Evolutionary conservation across 768 basidiomycete species (phyloP).

Genomic region (Lentinula guzmanii): DNA sequence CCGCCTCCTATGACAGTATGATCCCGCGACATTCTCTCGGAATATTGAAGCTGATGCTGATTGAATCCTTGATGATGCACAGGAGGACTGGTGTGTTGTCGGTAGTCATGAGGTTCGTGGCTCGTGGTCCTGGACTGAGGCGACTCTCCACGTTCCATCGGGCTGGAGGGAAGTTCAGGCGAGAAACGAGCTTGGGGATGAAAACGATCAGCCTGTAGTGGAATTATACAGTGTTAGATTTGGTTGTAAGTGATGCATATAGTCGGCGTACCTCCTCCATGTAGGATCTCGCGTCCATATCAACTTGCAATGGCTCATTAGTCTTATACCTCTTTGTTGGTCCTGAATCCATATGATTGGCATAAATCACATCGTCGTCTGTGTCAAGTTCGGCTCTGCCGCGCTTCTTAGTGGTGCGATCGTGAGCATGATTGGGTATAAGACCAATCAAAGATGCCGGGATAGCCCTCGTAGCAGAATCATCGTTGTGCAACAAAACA

Average conservation of each 20-base stretch:
- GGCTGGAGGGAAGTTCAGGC: slow-evolving; percentile 3
- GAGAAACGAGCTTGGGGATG: background rate
- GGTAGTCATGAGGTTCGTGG: background rate
- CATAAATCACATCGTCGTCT: slow-evolving; percentile 2
- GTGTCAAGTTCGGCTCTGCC: background rate
- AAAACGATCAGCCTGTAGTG: background rate
- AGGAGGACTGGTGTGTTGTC: background rate
- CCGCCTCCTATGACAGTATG: background rate
- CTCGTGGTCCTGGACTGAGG: background rate
- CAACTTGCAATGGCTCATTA: background rate
- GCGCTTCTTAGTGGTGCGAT: background rate
- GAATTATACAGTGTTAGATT: background rate
- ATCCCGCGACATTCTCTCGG: background rate
- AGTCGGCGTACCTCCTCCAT: background rate
- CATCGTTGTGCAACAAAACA: background rate
- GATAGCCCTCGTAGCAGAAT: background rate
- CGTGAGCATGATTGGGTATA: background rate
- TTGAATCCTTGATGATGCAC: background rate
- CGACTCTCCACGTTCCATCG: background rate
- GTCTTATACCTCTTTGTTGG: slow-evolving; percentile 1
- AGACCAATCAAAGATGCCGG: background rate
- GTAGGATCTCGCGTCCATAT: background rate
- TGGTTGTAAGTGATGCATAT: background rate
- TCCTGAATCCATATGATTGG: background rate
- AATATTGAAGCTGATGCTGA: background rate